These are phyloP conservation scores for Artemisia annua DNA, from an alignment of 129 eudicot species.

Conservation along the genomic window DNA sequence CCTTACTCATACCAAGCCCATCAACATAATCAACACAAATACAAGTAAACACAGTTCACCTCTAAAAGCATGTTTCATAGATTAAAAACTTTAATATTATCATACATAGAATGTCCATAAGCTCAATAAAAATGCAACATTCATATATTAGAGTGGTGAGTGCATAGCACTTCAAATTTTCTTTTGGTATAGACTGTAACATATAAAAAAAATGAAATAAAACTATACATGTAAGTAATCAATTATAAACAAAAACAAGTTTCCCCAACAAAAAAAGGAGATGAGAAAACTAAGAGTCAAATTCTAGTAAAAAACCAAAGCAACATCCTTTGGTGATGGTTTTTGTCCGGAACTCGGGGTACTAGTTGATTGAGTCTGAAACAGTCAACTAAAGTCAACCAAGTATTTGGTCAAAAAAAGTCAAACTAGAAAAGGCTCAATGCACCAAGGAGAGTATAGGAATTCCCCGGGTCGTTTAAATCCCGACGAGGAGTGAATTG, in stretches of 20 bases:
- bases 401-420: too few relatives aligned
- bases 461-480: too few relatives aligned
- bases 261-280: not conserved
- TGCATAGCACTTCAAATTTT: not conserved
- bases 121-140: too few relatives aligned
- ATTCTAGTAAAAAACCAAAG: not conserved
- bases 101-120: too few relatives aligned
- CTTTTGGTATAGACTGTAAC: not conserved
- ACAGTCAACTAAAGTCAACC: too few relatives aligned
- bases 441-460: too few relatives aligned
- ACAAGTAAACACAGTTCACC: not conserved
- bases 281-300: not conserved
- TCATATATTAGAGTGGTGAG: not conserved
- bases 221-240: slow-evolving; percentile 20
- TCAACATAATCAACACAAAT: not conserved
- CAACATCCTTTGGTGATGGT: too few relatives aligned
- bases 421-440: too few relatives aligned
- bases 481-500: too few relatives aligned
- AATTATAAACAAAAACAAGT: slow-evolving; percentile 6
- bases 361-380: too few relatives aligned
- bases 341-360: too few relatives aligned
- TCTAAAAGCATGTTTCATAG: not conserved
- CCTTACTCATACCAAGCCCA: not conserved
- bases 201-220: slow-evolving; percentile 11
- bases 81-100: not conserved